phyloP scores from a whole-genome alignment of 352 stramenopile genomes.

The Globisporangium rhizosaccharum region DNA sequence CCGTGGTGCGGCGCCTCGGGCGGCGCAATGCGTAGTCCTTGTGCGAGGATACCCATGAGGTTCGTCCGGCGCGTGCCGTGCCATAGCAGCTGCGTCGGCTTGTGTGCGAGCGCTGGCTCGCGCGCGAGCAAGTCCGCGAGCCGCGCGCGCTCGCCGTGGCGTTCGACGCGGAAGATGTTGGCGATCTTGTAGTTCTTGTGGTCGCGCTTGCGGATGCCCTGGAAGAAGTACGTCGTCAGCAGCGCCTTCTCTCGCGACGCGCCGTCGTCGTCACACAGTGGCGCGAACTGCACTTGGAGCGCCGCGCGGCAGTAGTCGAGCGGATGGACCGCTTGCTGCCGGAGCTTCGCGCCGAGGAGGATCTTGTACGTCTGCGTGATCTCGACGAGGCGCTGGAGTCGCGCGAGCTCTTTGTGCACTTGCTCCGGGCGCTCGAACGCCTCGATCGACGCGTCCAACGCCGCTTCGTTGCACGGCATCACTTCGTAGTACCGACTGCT shows the following conservation, averaged over 20 bases:
- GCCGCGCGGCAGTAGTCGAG: conserved; percentile 80
- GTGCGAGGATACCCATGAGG: conserved; percentile 79
- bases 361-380: conserved; percentile 81
- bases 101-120: conserved; percentile 27
- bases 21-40: conserved; percentile 81
- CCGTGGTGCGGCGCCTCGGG: conserved; percentile 78
- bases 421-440: conserved; percentile 49
- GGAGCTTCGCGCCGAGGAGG: conserved; percentile 49
- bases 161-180: conserved; percentile 61
- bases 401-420: conserved; percentile 66
- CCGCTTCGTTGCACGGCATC: conserved; percentile 70
- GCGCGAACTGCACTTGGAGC: conserved; percentile 52
- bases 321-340: conserved; percentile 33
- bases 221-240: conserved; percentile 61
- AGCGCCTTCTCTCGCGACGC: conserved; percentile 29
- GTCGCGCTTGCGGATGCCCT: conserved; percentile 26
- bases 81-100: conserved; percentile 70
- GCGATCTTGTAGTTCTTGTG: conserved; percentile 41
- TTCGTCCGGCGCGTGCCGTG: conserved; percentile 83
- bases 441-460: conserved; percentile 46
- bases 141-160: conserved; percentile 46
- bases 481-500: conserved; percentile 78
- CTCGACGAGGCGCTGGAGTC: conserved; percentile 52
- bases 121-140: conserved; percentile 36
- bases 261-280: conserved; percentile 18